Evolutionary conservation across 164 flowering plant genomes (phyloP).

Genomic region (Vitis riparia): DNA sequence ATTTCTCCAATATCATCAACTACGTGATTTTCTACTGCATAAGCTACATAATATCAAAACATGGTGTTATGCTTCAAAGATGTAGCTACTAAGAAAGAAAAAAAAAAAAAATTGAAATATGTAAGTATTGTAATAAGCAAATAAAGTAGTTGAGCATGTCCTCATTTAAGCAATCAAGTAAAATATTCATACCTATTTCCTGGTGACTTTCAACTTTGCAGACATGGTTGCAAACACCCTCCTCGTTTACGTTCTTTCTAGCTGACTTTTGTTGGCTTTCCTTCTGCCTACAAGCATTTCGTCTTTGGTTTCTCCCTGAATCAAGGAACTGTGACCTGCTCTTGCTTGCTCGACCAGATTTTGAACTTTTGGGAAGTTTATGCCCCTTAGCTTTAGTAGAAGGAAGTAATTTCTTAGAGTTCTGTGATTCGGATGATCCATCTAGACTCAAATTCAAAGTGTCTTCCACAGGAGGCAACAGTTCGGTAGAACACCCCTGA

Average conservation of each 20-base stretch:
- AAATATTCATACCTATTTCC: slow-evolving; percentile 24
- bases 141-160: not conserved
- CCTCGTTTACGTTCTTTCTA: slow-evolving; percentile 24
- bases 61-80: not conserved
- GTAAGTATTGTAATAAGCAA: not conserved
- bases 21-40: slow-evolving; percentile 18
- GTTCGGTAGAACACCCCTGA: slow-evolving; percentile 14
- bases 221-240: slow-evolving; percentile 12
- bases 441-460: slow-evolving; percentile 17
- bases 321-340: slow-evolving; percentile 29
- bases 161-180: not conserved
- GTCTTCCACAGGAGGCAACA: slow-evolving; percentile 11
- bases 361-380: slow-evolving; percentile 29
- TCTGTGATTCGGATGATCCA: slow-evolving; percentile 21
- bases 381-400: slow-evolving; percentile 25
- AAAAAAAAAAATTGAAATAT: not conserved
- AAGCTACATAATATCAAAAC: not conserved
- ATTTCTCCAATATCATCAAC: slow-evolving; percentile 25
- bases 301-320: slow-evolving; percentile 22
- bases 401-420: slow-evolving; percentile 15
- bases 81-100: not conserved
- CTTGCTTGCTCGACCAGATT: slow-evolving; percentile 31
- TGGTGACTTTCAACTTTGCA: slow-evolving; percentile 20
- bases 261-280: slow-evolving; percentile 24
- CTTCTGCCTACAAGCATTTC: slow-evolving; percentile 26